These are phyloP conservation scores for Macaranga tanarius DNA, from an alignment of 441 rosid species.

Conservation along the genomic window DNA sequence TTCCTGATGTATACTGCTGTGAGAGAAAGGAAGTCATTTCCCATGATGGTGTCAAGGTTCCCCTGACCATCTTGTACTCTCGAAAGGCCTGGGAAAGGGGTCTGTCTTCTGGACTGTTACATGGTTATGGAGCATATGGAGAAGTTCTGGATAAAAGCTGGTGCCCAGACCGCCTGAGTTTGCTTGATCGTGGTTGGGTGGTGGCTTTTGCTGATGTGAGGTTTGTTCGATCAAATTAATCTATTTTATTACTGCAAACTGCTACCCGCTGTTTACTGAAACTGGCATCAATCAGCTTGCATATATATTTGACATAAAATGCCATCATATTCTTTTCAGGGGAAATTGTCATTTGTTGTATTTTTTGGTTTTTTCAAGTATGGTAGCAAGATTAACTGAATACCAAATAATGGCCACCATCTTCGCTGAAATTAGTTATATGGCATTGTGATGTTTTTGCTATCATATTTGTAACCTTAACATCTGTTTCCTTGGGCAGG, in stretches of 20 bases:
- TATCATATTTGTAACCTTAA: background rate
- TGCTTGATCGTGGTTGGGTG: constrained; percentile 96
- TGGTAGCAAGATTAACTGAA: background rate
- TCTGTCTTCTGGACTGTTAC: constrained; percentile 70
- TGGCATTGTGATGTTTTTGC: background rate
- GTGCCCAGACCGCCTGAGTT: constrained; percentile 69
- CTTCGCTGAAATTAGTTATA: background rate
- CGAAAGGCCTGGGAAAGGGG: constrained; percentile 56
- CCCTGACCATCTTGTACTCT: constrained; percentile 79
- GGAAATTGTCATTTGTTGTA: background rate
- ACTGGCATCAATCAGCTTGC: too few relatives aligned
- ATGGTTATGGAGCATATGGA: constrained; percentile 92
- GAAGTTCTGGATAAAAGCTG: constrained; percentile 82
- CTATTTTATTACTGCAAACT: constrained; percentile 7
- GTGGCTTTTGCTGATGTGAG: constrained; percentile 95
- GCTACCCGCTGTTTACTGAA: background rate
- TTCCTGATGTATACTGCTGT: constrained; percentile 59
- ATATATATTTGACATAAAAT: background rate
- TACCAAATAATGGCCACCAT: background rate
- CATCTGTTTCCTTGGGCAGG: constrained; percentile 36
- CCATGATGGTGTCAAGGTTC: constrained; percentile 69
- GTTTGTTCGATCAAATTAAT: constrained; percentile 35
- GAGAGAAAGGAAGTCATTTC: constrained; percentile 70
- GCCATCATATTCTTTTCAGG: background rate
- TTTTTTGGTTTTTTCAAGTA: background rate